Evolutionary conservation across 2,329 filamentous ascomycete species (phyloP).

Genomic region (Ophiostoma ips): DNA sequence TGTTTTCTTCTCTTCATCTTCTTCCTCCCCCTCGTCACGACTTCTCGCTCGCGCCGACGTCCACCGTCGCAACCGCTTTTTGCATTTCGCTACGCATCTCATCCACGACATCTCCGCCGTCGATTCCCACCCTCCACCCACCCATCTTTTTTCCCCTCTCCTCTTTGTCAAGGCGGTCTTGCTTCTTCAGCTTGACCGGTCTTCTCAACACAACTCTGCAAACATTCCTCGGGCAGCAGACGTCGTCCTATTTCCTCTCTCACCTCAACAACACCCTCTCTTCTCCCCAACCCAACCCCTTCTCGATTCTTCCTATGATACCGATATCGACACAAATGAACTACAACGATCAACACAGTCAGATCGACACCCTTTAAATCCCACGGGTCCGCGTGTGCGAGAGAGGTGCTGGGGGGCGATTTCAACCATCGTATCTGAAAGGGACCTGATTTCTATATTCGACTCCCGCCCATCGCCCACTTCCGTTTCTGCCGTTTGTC

Average conservation of each 20-base stretch:
- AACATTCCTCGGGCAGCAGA: conserved; percentile 8
- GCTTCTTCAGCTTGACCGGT: conserved; percentile 7
- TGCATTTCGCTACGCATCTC: neutral
- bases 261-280: neutral
- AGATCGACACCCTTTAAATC: conserved; percentile 57
- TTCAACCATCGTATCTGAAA: conserved; percentile 44
- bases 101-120: neutral
- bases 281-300: conserved; percentile 10
- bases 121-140: neutral
- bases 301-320: conserved; percentile 39
- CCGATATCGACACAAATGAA: conserved; percentile 38
- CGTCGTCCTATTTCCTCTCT: conserved; percentile 2
- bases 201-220: neutral
- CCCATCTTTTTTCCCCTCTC: neutral
- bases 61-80: neutral
- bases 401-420: conserved; percentile 40
- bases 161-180: conserved; percentile 7
- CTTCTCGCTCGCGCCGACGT: neutral
- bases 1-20: neutral
- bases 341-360: conserved; percentile 34
- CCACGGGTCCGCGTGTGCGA: conserved; percentile 52
- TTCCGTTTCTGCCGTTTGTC: conserved; percentile 12
- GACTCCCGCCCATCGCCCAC: conserved; percentile 18
- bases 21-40: neutral
- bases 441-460: conserved; percentile 19